These are phyloP conservation scores for Linnemannia hyalina DNA, from an alignment of 192 early-diverging fungal species.

Conservation along the genomic window DNA sequence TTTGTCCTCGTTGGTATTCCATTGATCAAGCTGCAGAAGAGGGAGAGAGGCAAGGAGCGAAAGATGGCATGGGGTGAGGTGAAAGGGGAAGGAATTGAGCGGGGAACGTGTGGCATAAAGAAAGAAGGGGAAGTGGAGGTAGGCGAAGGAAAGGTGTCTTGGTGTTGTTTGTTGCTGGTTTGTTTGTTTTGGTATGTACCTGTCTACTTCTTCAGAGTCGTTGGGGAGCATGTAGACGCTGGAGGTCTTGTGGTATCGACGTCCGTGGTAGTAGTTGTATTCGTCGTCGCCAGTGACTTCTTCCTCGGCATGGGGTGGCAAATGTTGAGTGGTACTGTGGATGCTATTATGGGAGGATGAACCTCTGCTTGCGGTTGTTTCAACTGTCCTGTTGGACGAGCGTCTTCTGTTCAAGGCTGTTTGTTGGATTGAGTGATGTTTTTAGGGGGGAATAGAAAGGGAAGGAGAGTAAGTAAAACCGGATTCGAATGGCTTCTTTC, in stretches of 20 bases:
- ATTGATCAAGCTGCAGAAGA: not conserved
- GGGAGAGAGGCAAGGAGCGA: not conserved
- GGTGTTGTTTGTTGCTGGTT: not conserved
- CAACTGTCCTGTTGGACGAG: slow-evolving; percentile 21
- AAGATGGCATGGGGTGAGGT: not conserved
- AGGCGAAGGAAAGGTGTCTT: not conserved
- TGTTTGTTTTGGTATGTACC: slow-evolving; percentile 19
- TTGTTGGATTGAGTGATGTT: not conserved
- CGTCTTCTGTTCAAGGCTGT: slow-evolving; percentile 42
- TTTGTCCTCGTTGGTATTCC: not conserved
- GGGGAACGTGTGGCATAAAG: not conserved
- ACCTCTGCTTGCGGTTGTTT: slow-evolving; percentile 19
- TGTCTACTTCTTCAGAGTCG: slow-evolving; percentile 44
- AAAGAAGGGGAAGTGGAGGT: not conserved
- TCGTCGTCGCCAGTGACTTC: slow-evolving; percentile 15
- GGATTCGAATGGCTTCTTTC: not conserved
- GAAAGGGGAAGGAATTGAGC: not conserved
- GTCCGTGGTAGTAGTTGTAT: slow-evolving; percentile 15
- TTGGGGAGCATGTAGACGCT: slow-evolving; percentile 41
- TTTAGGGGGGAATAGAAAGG: too few species aligned
- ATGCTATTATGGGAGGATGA: slow-evolving; percentile 6
- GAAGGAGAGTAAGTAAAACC: not conserved
- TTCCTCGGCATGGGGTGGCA: slow-evolving; percentile 35
- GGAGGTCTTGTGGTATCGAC: slow-evolving; percentile 46
- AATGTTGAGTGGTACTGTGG: slow-evolving; percentile 1